These are phyloP conservation scores for Lasiosphaeria hispida DNA, from an alignment of 495 filamentous ascomycete species.

Conservation along the genomic window DNA sequence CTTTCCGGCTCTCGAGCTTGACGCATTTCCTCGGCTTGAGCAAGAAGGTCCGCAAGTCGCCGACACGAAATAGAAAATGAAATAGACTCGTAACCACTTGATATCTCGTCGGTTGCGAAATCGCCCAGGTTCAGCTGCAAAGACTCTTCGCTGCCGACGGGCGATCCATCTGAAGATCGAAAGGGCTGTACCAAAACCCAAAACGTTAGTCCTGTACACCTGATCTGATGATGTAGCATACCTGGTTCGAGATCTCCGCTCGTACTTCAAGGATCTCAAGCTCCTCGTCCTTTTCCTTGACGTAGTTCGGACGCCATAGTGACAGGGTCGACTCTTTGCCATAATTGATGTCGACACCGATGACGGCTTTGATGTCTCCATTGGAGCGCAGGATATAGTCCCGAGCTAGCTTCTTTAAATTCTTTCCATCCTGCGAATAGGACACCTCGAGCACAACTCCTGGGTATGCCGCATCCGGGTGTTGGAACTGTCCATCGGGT, in stretches of 20 bases:
- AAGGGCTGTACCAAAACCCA: slow-evolving; percentile 5
- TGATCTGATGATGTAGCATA: background rate
- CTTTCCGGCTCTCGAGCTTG: slow-evolving; percentile 8
- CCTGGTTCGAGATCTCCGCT: slow-evolving; percentile 3
- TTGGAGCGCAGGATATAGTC: slow-evolving; percentile 9
- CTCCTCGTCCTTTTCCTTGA: slow-evolving; percentile 9
- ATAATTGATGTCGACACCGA: slow-evolving; percentile 11
- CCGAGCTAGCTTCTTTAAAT: slow-evolving; percentile 10
- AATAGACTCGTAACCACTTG: slow-evolving; percentile 6
- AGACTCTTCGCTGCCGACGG: background rate
- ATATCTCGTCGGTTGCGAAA: slow-evolving; percentile 14
- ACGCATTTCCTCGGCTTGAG: slow-evolving; percentile 10
- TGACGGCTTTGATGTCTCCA: slow-evolving; percentile 11
- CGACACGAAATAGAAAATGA: slow-evolving; percentile 4
- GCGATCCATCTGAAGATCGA: slow-evolving; percentile 10
- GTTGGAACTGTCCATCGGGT: slow-evolving; percentile 13
- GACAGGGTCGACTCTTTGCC: slow-evolving; percentile 9
- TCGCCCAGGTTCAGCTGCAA: slow-evolving; percentile 5
- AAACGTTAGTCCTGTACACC: slow-evolving; percentile 7
- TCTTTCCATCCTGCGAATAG: slow-evolving; percentile 10
- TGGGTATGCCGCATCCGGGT: slow-evolving; percentile 5
- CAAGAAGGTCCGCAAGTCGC: slow-evolving; percentile 7
- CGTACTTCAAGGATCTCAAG: slow-evolving; percentile 9
- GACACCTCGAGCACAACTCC: slow-evolving; percentile 12
- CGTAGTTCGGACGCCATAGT: slow-evolving; percentile 12